Evolutionary conservation across 129 eudicot species (phyloP).

Genomic region (Artemisia annua): DNA sequence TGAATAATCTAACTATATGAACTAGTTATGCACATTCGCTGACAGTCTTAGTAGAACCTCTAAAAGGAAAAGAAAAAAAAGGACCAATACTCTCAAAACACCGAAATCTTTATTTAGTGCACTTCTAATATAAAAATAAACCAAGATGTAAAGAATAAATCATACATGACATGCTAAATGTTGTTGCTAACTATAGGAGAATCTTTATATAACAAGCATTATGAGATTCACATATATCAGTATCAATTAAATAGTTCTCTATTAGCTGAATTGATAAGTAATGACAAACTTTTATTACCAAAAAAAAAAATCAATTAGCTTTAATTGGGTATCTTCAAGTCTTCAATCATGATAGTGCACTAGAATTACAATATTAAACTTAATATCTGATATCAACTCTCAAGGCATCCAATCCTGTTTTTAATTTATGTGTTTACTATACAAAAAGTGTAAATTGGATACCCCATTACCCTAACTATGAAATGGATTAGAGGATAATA

Average conservation of each 20-base stretch:
- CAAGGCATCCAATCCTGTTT: constrained; percentile 22
- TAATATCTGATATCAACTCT: constrained; percentile 20
- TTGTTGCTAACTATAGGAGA: neutral
- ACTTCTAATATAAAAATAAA: too few relatives aligned
- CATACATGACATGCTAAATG: neutral
- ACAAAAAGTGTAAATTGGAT: constrained; percentile 21
- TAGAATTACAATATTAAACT: neutral
- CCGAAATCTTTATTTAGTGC: too few relatives aligned
- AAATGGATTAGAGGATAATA: constrained; percentile 19
- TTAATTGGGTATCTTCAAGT: constrained; percentile 19
- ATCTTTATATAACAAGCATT: too few relatives aligned
- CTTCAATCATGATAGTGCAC: neutral
- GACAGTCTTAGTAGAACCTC: too few relatives aligned
- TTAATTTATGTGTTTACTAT: neutral
- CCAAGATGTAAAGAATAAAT: neutral
- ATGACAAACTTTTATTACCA: neutral
- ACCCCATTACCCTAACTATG: constrained; percentile 18
- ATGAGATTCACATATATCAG: too few relatives aligned
- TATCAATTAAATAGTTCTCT: too few relatives aligned
- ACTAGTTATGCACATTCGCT: too few relatives aligned
- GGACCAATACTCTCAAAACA: too few relatives aligned
- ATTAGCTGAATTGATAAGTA: neutral
- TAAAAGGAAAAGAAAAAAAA: neutral
- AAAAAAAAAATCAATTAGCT: neutral
- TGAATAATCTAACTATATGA: too few relatives aligned